These are phyloP conservation scores for Agaricus sinodeliciosus DNA, from an alignment of 768 basidiomycete species.

Conservation along the genomic window DNA sequence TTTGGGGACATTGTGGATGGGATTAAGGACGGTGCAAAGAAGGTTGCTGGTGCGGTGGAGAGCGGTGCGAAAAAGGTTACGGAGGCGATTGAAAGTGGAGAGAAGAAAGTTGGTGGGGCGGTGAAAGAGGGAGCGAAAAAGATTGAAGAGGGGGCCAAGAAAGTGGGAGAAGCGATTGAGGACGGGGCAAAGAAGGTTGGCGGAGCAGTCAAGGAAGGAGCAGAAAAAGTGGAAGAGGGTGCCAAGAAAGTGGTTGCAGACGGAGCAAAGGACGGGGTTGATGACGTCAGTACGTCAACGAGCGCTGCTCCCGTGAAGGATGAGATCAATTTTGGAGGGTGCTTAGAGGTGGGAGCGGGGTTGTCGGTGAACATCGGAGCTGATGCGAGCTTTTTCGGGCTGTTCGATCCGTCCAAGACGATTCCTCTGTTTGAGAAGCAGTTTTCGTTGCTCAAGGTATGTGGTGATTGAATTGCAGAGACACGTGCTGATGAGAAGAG, in stretches of 20 bases:
- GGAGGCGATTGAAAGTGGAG: not conserved
- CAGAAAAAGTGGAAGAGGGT: not conserved
- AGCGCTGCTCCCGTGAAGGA: too few species aligned
- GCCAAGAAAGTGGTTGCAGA: not conserved
- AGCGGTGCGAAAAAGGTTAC: not conserved
- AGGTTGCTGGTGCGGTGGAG: not conserved
- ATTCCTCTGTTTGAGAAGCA: constrained; percentile 29
- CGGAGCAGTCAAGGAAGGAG: not conserved
- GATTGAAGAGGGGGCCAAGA: not conserved
- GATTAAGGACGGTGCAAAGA: not conserved
- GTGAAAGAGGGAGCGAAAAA: not conserved
- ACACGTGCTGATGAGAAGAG: not conserved
- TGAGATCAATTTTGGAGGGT: constrained; percentile 18
- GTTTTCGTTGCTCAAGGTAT: constrained; percentile 32
- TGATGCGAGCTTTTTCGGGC: constrained; percentile 29
- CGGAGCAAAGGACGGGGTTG: not conserved
- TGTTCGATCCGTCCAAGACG: constrained; percentile 28
- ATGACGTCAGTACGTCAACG: too few species aligned
- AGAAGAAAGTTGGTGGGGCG: not conserved
- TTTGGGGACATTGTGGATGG: not conserved
- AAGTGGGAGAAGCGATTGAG: not conserved
- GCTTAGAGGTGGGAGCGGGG: constrained; percentile 27
- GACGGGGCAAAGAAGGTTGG: not conserved
- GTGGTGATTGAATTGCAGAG: not conserved
- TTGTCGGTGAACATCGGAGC: constrained; percentile 35